Evolutionary conservation across 2,329 filamentous ascomycete species (phyloP).

Genomic region (Sclerotinia glacialis): DNA sequence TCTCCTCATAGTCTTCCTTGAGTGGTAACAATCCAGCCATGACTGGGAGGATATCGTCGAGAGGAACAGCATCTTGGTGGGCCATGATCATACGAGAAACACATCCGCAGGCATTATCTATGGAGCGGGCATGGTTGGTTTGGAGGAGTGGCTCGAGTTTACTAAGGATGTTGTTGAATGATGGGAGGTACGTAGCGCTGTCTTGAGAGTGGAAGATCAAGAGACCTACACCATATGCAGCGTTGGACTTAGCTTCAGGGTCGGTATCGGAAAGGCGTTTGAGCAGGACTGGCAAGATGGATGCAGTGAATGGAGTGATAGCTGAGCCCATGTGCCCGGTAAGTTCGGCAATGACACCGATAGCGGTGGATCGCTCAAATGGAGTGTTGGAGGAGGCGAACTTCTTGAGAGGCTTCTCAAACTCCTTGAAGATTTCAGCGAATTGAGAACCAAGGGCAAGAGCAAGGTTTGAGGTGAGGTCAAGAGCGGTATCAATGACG

Average conservation of each 20-base stretch:
- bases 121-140: slow-evolving; percentile 72
- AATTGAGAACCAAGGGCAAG: slow-evolving; percentile 79
- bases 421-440: slow-evolving; percentile 88
- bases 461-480: slow-evolving; percentile 82
- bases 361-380: slow-evolving; percentile 82
- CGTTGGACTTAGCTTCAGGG: slow-evolving; percentile 88
- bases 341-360: slow-evolving; percentile 90
- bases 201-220: slow-evolving; percentile 79
- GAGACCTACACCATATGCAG: slow-evolving; percentile 85
- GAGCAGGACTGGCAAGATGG: slow-evolving; percentile 74
- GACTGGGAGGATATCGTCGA: slow-evolving; percentile 76
- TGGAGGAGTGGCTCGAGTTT: slow-evolving; percentile 85
- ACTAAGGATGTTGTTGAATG: slow-evolving; percentile 72
- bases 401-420: slow-evolving; percentile 87
- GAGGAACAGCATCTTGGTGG: slow-evolving; percentile 77
- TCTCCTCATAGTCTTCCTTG: slow-evolving; percentile 94
- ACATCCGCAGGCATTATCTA: slow-evolving; percentile 92
- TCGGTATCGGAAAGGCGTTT: slow-evolving; percentile 90
- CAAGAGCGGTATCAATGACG: slow-evolving; percentile 88
- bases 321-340: slow-evolving; percentile 77
- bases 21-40: slow-evolving; percentile 78
- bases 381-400: slow-evolving; percentile 82
- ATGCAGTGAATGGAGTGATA: slow-evolving; percentile 77
- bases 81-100: slow-evolving; percentile 88
- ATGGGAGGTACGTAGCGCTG: slow-evolving; percentile 65